Evolutionary conservation across 2,329 filamentous ascomycete genomes (phyloP).

Genomic region (Clonostachys sp.): DNA sequence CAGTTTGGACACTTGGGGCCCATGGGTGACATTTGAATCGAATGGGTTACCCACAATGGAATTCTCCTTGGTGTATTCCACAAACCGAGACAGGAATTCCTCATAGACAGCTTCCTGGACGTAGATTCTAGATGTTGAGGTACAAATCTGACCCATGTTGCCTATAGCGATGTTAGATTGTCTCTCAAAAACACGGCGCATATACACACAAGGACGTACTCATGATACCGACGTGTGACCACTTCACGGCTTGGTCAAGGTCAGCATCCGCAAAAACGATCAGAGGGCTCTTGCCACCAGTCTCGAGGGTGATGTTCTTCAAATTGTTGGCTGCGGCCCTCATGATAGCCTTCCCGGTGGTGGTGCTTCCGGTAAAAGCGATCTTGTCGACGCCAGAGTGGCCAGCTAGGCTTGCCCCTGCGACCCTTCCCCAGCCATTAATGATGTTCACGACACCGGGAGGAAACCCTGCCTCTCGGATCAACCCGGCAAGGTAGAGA

Average conservation of each 20-base stretch:
- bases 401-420: slow-evolving; percentile 65
- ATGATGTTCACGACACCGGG: slow-evolving; percentile 68
- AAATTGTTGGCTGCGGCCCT: slow-evolving; percentile 69
- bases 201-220: no score
- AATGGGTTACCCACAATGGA: slow-evolving; percentile 24
- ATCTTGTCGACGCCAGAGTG: slow-evolving; percentile 78
- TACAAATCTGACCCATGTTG: slow-evolving; percentile 64
- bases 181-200: no score
- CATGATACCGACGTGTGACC: slow-evolving; percentile 65
- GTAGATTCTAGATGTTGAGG: slow-evolving; percentile 60
- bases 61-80: slow-evolving; percentile 10
- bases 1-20: slow-evolving; percentile 44
- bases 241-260: slow-evolving; percentile 67
- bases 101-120: slow-evolving; percentile 17
- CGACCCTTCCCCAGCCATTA: slow-evolving; percentile 69
- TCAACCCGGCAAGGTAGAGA: slow-evolving; percentile 54
- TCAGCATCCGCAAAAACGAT: slow-evolving; percentile 71
- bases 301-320: slow-evolving; percentile 74
- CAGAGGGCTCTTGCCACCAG: slow-evolving; percentile 72
- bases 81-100: slow-evolving; percentile 5
- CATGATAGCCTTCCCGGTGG: slow-evolving; percentile 67
- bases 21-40: slow-evolving; percentile 18
- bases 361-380: slow-evolving; percentile 70
- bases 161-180: slow-evolving; percentile 9
- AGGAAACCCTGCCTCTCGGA: slow-evolving; percentile 72